Conservation (phyloP, 805 yeast genomes). For the Teunomyces stri region DNA sequence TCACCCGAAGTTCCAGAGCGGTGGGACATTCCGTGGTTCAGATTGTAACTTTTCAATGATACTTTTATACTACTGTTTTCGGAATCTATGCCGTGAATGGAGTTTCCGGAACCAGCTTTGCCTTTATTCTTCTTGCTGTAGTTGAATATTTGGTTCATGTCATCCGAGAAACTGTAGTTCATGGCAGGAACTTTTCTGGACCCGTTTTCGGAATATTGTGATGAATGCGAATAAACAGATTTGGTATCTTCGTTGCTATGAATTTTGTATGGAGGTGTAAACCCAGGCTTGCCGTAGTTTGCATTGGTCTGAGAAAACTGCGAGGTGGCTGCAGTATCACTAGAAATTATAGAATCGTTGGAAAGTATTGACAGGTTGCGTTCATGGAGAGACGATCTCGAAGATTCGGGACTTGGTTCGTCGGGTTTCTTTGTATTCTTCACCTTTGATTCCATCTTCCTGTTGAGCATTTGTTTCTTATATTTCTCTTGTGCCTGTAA, state of each 20-base stretch:
- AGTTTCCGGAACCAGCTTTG: neutral
- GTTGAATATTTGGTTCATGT: constrained; percentile 15
- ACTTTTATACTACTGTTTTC: constrained; percentile 1
- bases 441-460: constrained; percentile 3
- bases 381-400: neutral
- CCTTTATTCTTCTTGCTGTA: constrained; percentile 10
- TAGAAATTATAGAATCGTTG: constrained; percentile 3
- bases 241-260: neutral
- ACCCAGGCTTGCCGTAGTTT: neutral
- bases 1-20: neutral
- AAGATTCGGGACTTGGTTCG: neutral
- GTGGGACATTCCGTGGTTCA: neutral
- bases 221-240: neutral
- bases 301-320: neutral
- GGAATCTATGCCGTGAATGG: constrained; percentile 4
- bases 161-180: constrained; percentile 10
- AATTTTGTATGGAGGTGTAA: neutral
- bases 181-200: constrained; percentile 5
- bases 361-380: constrained; percentile 6
- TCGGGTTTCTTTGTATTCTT: neutral
- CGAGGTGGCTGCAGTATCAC: constrained; percentile 4
- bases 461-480: constrained; percentile 13
- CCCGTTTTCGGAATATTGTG: neutral
- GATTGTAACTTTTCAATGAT: constrained; percentile 2
- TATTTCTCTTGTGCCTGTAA: constrained; percentile 17